These are phyloP conservation scores for Syzygium jambos DNA, from an alignment of 345 rosid genomes.

Conservation along the genomic window DNA sequence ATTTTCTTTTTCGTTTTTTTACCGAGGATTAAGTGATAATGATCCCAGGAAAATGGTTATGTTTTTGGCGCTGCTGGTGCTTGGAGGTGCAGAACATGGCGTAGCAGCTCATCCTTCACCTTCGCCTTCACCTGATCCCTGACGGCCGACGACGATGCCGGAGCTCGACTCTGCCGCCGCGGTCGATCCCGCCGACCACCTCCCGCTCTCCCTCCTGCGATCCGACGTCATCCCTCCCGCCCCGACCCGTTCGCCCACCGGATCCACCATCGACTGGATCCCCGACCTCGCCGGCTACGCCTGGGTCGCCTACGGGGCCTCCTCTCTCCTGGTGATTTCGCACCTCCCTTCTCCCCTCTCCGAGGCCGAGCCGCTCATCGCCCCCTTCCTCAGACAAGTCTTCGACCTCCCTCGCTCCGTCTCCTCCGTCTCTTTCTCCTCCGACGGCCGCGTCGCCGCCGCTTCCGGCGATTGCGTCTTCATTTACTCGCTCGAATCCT, in stretches of 20 bases:
- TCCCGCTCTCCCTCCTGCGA: constrained; percentile 50
- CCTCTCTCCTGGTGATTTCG: constrained; percentile 76
- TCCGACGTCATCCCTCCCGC: constrained; percentile 66
- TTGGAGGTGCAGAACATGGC: background rate
- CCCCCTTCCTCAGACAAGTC: constrained; percentile 70
- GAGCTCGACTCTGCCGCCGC: constrained; percentile 6
- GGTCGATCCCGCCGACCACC: constrained; percentile 35
- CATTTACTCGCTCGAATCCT: constrained; percentile 40
- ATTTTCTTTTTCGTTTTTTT: background rate
- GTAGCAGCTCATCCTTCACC: background rate
- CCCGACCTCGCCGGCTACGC: constrained; percentile 81
- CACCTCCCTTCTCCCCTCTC: constrained; percentile 88
- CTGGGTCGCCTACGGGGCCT: constrained; percentile 93
- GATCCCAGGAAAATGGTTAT: background rate
- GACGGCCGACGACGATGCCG: constrained; percentile 4
- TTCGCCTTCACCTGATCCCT: background rate
- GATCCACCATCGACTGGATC: constrained; percentile 71
- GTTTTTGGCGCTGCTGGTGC: background rate
- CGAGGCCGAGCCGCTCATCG: constrained; percentile 39
- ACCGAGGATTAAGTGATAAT: background rate
- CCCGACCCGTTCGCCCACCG: constrained; percentile 42
- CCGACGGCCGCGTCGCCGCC: constrained; percentile 76
- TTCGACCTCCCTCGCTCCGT: constrained; percentile 56
- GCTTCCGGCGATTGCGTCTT: constrained; percentile 46
- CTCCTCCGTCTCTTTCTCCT: constrained; percentile 75